Evolutionary conservation across 1,284 basidiomycete genomes (phyloP), one percentile per base, ranked within the genome.

Genomic region (Rhodofomes roseus): DNA sequence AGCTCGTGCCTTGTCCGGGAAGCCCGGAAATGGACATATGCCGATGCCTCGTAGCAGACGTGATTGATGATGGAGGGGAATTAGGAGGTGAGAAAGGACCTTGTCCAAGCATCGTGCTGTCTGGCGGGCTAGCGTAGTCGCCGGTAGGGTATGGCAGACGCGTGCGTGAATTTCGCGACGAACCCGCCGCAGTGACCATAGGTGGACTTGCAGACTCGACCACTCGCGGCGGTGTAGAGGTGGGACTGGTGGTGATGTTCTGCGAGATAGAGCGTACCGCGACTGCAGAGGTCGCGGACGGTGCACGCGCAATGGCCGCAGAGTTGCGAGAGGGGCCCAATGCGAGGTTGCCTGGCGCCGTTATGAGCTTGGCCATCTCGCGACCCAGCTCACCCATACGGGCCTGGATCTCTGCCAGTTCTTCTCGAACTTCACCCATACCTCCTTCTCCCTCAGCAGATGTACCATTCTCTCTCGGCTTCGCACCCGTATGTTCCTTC

Each of bases 61-160:
- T 71, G 54, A 79, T 65, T 1, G 83, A 81, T 0, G 81, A 76
- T 0, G 82, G 79, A 0, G 89, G 86, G 0, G 88, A 89, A 58
- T 73, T 81, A 1, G 85, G 76, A 6, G 89, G 87, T 0, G 87
- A 87, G 64, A 86, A 81, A 0, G 79, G 69, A 41, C 79, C 74
- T 43, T 79, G 75, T 29, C 63, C 61, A 4, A 73, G 61, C 1
- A 71, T 12, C 18, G 69, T 61, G 37, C 78, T 63, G 63, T 77
- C 76, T 0, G 79, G 76, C 0, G 87, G 87, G 11, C 84, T 83
- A 4, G 89, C 79, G 64, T 92, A 92, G 66, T 92, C 90, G 2
- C 90, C 90, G 3, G 86, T 86, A 14, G 90, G 90, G 64, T 92
- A 92, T 34, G 90, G 89, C 16, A 92, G 74, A 43, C 87, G 82